Evolutionary conservation across 2,329 filamentous ascomycete genomes (phyloP), one percentile per base, ranked within the genome.

Genomic region (Aureobasidium zeae): DNA sequence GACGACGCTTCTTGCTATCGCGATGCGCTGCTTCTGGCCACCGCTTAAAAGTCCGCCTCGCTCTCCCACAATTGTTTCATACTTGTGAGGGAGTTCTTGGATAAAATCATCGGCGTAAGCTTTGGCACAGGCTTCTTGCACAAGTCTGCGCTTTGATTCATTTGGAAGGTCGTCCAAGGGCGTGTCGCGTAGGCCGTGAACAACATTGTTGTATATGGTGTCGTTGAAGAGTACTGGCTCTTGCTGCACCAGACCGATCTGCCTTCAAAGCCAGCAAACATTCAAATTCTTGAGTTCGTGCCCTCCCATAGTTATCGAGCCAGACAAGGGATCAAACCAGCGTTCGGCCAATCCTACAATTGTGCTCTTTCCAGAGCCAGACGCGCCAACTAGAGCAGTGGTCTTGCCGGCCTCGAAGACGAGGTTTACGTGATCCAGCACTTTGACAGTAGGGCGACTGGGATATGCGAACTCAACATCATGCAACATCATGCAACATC

Each of bases 311-410:
- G 74, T 76, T 50, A 98, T 87, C 2, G 70, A 72, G 9, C 91
- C 91, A 3, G 72, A 64, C 0, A 76, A 88, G 3, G 88, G 85
- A 32, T 80, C 79, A 61, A 98, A 98, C 65, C 96, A 98, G 32
- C 91, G 77, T 32, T 96, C 71, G 5, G 98, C 68, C 16, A 98
- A 70, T 12, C 86, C 86, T 2, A 86, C 87, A 22, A 98, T 89
- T 0, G 91, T 98, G 1, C 86, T 94, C 66, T 98, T 98, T 48
- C 91, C 91, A 48, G 91, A 91, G 48, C 91, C 91, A 15, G 87
- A 94, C 2, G 91, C 89, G 1, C 91, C 91, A 39, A 98, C 93
- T 51, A 98, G 89, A 43, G 89, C 94, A 96, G 86, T 57, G 96
- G 96, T 50, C 79, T 88, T 21, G 89, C 84, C 0, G 87, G 85